Evolutionary conservation across 2,329 filamentous ascomycete genomes (phyloP), one percentile per base, ranked within the genome.

Genomic region (Aspergillus niger): DNA sequence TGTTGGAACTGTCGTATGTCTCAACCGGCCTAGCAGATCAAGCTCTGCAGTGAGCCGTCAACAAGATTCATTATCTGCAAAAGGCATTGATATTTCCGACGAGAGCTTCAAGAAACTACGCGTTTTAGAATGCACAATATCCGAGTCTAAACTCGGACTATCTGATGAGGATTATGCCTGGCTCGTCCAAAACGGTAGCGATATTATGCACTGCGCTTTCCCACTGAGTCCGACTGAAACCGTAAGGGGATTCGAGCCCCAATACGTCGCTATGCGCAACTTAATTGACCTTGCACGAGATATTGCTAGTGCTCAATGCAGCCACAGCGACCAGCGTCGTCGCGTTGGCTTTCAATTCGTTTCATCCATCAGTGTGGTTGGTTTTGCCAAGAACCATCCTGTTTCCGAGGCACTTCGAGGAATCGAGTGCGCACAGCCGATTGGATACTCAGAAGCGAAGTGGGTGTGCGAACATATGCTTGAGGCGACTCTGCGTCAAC

Each of bases 361-460:
- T 26, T 80, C 79, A 1, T 80, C 78, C 3, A 78, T 80, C 38
- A 77, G 66, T 1, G 70, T 71, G 0, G 76, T 80, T 3, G 77
- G 77, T 0, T 67, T 74, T 39, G 73, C 73, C 47, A 67, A 67
- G 0, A 48, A 73, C 3, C 59, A 61, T 13, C 70, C 55, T 26
- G 80, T 85, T 0, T 81, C 79, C 0, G 83, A 86, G 62, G 67
- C 77, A 13, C 65, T 71, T 0, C 68, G 82, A n/a, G 55, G 58
- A 0, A 72, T 82, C 1, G 73, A 75, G 1, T 68, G 74, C 0
- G 77, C 81, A 0, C 70, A 83, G 3, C 76, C 78, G 1, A 78
- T 69, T 2, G 83, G 83, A 32, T 85, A 85, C 63, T 74, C 72
- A 13, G 81, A 85, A 3, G 83, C 80, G 5, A 85, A 86, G 63